These are phyloP conservation scores for Ophiosphaerella korrae DNA, from an alignment of 2,329 filamentous ascomycete genomes.

Conservation along the genomic window DNA sequence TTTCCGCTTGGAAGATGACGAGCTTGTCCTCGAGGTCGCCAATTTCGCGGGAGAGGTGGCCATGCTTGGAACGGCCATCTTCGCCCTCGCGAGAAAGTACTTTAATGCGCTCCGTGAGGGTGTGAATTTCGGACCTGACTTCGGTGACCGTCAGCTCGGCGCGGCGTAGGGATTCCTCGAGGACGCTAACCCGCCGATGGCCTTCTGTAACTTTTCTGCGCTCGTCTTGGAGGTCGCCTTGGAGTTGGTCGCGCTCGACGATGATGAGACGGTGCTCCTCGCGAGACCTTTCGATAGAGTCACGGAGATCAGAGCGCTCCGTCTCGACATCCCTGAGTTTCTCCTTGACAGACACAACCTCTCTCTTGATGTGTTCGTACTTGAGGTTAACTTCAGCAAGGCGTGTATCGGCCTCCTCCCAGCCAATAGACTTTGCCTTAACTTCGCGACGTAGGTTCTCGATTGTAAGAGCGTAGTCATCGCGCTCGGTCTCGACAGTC, in stretches of 20 bases:
- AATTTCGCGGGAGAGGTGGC: slow-evolving; percentile 18
- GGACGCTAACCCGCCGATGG: slow-evolving; percentile 19
- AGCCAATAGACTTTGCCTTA: slow-evolving; percentile 21
- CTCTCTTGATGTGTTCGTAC: slow-evolving; percentile 30
- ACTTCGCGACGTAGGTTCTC: slow-evolving; percentile 28
- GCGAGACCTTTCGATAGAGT: slow-evolving; percentile 19
- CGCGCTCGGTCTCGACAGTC: slow-evolving; percentile 25
- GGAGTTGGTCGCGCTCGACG: slow-evolving; percentile 30
- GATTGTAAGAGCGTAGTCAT: slow-evolving; percentile 25
- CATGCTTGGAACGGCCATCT: slow-evolving; percentile 21
- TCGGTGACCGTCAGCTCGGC: slow-evolving; percentile 19
- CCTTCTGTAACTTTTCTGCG: slow-evolving; percentile 19
- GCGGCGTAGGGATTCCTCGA: slow-evolving; percentile 29
- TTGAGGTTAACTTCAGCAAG: slow-evolving; percentile 24
- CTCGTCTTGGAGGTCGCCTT: slow-evolving; percentile 27
- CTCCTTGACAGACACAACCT: slow-evolving; percentile 30
- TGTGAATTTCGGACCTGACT: slow-evolving; percentile 19
- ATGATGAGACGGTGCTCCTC: slow-evolving; percentile 27
- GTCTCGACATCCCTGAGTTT: slow-evolving; percentile 24
- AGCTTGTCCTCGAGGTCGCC: slow-evolving; percentile 19
- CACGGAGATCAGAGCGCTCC: slow-evolving; percentile 23
- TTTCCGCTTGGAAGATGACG: slow-evolving; percentile 24
- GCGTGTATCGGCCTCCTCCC: slow-evolving; percentile 30
- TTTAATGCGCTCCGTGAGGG: slow-evolving; percentile 25
- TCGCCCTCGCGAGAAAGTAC: slow-evolving; percentile 22